A percentile compares a stretch with the other conserved stretches of the same genome.
Evolutionary conservation across 1,284 basidiomycete genomes (phyloP).

Genomic region (Agaricales sp.): DNA sequence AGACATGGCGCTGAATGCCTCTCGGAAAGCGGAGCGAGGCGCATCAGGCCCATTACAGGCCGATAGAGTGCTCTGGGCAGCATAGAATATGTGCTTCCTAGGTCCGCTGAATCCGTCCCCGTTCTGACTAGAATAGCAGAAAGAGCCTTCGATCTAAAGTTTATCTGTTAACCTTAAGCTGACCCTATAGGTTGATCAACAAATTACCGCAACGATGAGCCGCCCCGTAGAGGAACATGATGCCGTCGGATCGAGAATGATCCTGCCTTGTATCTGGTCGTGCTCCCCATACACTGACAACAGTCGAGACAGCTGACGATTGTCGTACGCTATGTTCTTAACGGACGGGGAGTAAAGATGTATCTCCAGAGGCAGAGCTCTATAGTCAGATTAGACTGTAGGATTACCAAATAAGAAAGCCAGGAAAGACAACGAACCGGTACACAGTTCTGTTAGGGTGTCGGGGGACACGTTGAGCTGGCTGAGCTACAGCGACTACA

Average conservation of each 20-base stretch:
- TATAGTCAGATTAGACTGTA: background rate
- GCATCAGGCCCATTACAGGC: background rate
- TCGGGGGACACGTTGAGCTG: background rate
- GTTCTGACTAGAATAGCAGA: conserved; percentile 32
- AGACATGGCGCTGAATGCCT: background rate
- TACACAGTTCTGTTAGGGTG: background rate
- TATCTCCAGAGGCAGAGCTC: conserved; percentile 40
- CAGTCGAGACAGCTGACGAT: conserved; percentile 24
- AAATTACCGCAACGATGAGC: conserved; percentile 44
- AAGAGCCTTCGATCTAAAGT: conserved; percentile 49
- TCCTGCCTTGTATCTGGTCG: conserved; percentile 47
- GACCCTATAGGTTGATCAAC: conserved; percentile 5
- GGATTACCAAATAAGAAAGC: background rate
- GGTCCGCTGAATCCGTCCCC: conserved; percentile 13
- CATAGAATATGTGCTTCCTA: conserved; percentile 12
- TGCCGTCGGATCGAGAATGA: conserved; percentile 45
- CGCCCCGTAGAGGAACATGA: conserved; percentile 38
- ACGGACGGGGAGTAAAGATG: conserved; percentile 49
- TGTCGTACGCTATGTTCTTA: conserved; percentile 29
- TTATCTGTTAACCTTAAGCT: conserved; percentile 7
- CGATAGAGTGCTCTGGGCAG: conserved; percentile 2
- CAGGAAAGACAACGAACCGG: background rate
- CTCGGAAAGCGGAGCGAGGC: background rate
- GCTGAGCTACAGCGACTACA: background rate
- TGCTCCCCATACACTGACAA: conserved; percentile 50